Evolutionary conservation across 1,284 basidiomycete species (phyloP).

Genomic region (Trichosporon faecale): DNA sequence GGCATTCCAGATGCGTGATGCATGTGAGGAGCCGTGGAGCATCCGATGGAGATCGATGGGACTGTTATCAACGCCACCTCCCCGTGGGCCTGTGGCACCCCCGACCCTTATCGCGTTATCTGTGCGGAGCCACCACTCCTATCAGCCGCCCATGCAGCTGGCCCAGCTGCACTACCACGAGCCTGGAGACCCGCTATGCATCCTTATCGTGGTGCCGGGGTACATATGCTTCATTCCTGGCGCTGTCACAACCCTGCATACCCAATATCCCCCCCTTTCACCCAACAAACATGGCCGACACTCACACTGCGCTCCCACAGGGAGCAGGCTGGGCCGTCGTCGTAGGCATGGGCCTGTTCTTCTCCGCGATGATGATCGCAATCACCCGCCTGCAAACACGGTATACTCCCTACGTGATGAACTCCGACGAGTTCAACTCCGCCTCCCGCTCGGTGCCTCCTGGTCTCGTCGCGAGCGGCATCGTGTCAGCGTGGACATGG

Average conservation of each 20-base stretch:
- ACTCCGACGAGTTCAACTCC: slow-evolving; percentile 68
- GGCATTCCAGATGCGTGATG: background rate
- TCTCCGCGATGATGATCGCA: slow-evolving; percentile 69
- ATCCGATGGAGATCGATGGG: background rate
- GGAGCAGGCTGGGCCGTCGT: slow-evolving; percentile 78
- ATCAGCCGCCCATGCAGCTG: background rate
- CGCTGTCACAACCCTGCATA: background rate
- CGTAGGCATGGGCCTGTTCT: slow-evolving; percentile 78
- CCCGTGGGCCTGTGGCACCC: background rate
- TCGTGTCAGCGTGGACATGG: slow-evolving; percentile 66
- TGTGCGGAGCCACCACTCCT: background rate
- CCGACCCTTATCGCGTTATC: background rate
- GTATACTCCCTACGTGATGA: slow-evolving; percentile 41
- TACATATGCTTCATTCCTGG: background rate
- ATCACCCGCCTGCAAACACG: slow-evolving; percentile 43
- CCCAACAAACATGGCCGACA: background rate
- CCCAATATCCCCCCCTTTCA: background rate
- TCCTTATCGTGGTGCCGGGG: background rate
- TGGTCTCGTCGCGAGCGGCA: slow-evolving; percentile 83
- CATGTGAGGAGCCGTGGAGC: background rate
- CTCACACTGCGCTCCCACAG: slow-evolving; percentile 40
- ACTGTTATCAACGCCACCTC: background rate
- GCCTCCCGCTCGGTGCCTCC: slow-evolving; percentile 72
- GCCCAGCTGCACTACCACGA: background rate
- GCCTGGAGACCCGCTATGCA: background rate